phyloP scores from a whole-genome alignment of 495 filamentous ascomycete species.

The Xylaria flabelliformis region DNA sequence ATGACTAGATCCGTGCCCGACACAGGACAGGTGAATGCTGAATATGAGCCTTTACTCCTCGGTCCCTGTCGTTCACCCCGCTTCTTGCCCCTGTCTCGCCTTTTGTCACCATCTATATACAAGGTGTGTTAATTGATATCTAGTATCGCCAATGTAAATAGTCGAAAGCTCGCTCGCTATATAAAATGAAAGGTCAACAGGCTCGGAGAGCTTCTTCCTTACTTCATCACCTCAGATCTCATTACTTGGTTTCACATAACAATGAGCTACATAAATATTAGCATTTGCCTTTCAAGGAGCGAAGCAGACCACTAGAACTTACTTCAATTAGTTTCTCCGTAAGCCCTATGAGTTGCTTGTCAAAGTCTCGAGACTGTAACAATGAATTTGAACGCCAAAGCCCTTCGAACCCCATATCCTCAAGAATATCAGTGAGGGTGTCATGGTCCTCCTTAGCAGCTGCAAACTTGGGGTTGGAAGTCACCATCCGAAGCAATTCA shows the following conservation, averaged over 20 bases:
- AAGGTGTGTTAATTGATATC: neutral
- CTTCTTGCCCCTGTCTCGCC: neutral
- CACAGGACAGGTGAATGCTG: neutral
- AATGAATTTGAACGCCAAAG: conserved; percentile 60
- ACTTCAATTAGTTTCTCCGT: conserved; percentile 67
- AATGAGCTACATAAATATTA: conserved; percentile 25
- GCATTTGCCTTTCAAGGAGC: neutral
- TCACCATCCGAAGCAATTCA: conserved; percentile 56
- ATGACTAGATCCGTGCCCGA: neutral
- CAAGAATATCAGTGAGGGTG: conserved; percentile 53
- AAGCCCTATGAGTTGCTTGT: conserved; percentile 57
- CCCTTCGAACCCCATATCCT: conserved; percentile 64
- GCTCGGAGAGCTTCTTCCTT: neutral
- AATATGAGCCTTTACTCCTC: neutral
- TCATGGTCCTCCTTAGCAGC: conserved; percentile 45
- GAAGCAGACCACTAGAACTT: conserved; percentile 21
- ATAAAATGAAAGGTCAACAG: conserved; percentile 2
- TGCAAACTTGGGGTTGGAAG: conserved; percentile 52
- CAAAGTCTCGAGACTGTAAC: conserved; percentile 50
- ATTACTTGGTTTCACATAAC: conserved; percentile 20
- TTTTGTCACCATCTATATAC: conserved; percentile 2
- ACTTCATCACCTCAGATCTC: neutral
- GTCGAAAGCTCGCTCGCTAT: conserved; percentile 18
- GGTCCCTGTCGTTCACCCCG: neutral
- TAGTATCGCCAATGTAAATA: neutral